Evolutionary conservation across 805 yeast genomes (phyloP), one percentile per base, ranked within the genome.

Genomic region (Cyberlindnera galapagoensis): DNA sequence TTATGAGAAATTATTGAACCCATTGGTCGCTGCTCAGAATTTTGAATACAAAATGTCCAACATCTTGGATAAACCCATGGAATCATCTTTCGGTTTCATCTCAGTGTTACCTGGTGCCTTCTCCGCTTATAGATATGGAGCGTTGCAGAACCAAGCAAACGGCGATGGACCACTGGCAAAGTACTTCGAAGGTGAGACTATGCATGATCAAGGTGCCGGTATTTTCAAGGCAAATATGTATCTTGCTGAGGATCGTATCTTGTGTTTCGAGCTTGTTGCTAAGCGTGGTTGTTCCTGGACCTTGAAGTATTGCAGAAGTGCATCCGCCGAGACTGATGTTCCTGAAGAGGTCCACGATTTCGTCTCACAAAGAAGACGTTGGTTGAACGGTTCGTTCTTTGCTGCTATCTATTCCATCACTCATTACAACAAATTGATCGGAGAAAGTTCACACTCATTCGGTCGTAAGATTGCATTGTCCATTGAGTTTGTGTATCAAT

Each of bases 81-180:
- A 90, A 56, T 80, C 94, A 4, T 83, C 80, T 2, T 90, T 92
- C 60, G 98, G 98, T 0, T 90, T 86, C 53, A 88, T 90, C 45
- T 74, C 94, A 0, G 97, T 92, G 36, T 67, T 92, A 33, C 97
- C 97, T 0, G 97, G 97, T 49, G 97, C 97, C 0, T 88, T 92
- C 49, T 83, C 95, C 11, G 98, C 97, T 1, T 90, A 92, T 56
- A 65, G 97, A 39, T 88, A 78, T 49, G 72, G 66, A 22, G 97
- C 97, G 0, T 64, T 90, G 22, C 68, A 68, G 44, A 77, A 79
- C 47, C 65, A 65, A 25, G 71, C 70, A 8, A 66, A 75, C 40
- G 96, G 96, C 6, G 72, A 73, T 24, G 87, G 85, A 1, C 98
- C 98, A 4, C 60, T 90, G 38, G 85, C 80, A 38, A 84, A 86